Evolutionary conservation across 1,284 basidiomycete genomes (phyloP).

Genomic region (Trametes versicolor): DNA sequence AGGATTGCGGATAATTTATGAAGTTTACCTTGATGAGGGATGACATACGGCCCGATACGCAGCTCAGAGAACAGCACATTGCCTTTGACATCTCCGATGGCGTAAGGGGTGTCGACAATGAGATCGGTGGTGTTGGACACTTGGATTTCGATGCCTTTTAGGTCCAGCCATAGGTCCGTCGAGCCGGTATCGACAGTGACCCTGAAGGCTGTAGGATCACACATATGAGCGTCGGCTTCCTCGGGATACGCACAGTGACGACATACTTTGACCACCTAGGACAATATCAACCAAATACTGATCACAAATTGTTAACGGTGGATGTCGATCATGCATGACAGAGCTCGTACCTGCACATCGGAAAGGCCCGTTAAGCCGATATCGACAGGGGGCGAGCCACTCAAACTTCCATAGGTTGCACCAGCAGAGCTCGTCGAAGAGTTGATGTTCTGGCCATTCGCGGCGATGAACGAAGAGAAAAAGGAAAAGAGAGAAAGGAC

Average conservation of each 20-base stretch:
- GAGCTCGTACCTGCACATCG: neutral
- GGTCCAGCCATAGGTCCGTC: conserved; percentile 79
- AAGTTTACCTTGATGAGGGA: conserved; percentile 13
- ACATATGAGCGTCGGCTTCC: neutral
- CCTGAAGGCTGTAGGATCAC: conserved; percentile 41
- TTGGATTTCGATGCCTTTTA: conserved; percentile 46
- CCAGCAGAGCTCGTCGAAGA: neutral
- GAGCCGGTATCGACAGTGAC: conserved; percentile 73
- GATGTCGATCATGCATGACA: no score
- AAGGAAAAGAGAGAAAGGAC: conserved; percentile 11
- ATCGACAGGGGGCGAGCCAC: neutral
- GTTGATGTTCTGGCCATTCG: neutral
- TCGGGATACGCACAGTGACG: neutral
- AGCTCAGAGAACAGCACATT: conserved; percentile 64
- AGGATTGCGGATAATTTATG: neutral
- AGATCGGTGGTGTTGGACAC: conserved; percentile 41
- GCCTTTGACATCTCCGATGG: conserved; percentile 62
- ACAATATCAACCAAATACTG: conserved; percentile 22
- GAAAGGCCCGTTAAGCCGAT: neutral
- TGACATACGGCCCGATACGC: conserved; percentile 8
- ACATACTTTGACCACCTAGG: conserved; percentile 23
- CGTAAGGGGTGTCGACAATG: conserved; percentile 77
- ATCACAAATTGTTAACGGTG: neutral
- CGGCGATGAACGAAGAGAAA: neutral
- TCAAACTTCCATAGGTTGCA: conserved; percentile 5